Base-by-base conservation (phyloP, 2,329 filamentous ascomycete species). In the Hypoxylon sp. region DNA sequence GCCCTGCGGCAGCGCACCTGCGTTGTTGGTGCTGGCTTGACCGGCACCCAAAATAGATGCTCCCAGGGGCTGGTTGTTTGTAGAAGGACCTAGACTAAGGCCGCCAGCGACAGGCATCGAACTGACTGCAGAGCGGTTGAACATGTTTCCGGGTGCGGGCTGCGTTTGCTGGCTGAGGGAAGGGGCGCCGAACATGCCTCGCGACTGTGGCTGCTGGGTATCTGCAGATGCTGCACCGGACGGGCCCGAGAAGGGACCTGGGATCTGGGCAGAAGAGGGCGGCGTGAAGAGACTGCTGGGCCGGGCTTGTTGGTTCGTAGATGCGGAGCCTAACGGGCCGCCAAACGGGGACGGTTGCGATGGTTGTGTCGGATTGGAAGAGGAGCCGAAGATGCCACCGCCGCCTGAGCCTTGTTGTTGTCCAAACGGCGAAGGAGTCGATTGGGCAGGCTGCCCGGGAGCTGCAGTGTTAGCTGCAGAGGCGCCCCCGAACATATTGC, bases 1-100 rank as follows among this genome's bases (percentile, higher is more conserved):
- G 4, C 69, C 68, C 43, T 69, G 67, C 6, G 69, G 65, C 9
- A 67, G 43, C n/a, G 57, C 52, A 33, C 55, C 70, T 61, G 58
- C 67, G 10, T 40, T 40, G 10, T 40, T 40, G 11, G 11, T 21
- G 68, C 63, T 72, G 62, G 53, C 62, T 24, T 69, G 69, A 48
- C 56, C 49, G 57, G 64, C 50, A 41, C 69, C 64, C 21, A 70
- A 64, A 11, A 68, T 41, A 35, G 64, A 68, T 13, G 53, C 45
- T 47, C 63, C 64, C 40, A 49, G 42, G 38, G 53, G 26, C 37
- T 57, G 64, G 33, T 62, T 62, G 45, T 60, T 60, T 17, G 59
- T 63, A 33, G 64, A 53, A 7, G 53, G 60, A 26, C 63, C 62
- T 2, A 66, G 18, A 33, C 56, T 54, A 18, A 50, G 49, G 20